phyloP scores from a whole-genome alignment of 2,329 filamentous ascomycete genomes.

The Stagonosporopsis tanaceti region DNA sequence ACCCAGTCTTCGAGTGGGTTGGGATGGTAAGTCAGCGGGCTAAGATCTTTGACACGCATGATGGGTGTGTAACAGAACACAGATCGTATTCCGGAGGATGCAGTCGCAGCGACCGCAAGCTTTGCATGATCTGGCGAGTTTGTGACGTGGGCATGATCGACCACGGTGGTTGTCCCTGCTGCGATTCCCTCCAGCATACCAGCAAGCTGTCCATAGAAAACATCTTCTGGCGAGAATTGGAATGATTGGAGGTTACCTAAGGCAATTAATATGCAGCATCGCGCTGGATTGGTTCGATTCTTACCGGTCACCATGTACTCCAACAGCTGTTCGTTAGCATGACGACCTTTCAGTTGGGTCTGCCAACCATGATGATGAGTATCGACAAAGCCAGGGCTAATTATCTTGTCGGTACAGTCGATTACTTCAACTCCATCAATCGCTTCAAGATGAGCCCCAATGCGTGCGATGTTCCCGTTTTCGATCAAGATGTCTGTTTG shows the following conservation, averaged over 20 bases:
- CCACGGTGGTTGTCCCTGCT: constrained; percentile 61
- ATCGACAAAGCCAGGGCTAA: constrained; percentile 63
- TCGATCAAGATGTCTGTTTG: constrained; percentile 45
- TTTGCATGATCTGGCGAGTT: constrained; percentile 41
- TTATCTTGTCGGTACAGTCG: constrained; percentile 61
- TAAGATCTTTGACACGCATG: constrained; percentile 50
- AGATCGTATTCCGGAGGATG: constrained; percentile 57
- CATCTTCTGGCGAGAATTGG: constrained; percentile 35
- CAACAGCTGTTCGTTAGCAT: constrained; percentile 58
- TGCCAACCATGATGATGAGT: constrained; percentile 63
- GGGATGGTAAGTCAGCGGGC: constrained; percentile 57
- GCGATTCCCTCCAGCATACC: constrained; percentile 62
- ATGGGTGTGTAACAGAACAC: constrained; percentile 53
- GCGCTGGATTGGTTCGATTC: constrained; percentile 19
- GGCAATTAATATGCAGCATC: constrained; percentile 45
- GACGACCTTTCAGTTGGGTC: constrained; percentile 63
- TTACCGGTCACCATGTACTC: constrained; percentile 54
- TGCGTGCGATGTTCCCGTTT: constrained; percentile 46
- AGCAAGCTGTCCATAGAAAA: constrained; percentile 41
- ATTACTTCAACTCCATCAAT: constrained; percentile 51
- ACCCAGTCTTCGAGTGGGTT: constrained; percentile 57
- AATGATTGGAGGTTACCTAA: constrained; percentile 50
- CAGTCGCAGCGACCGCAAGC: constrained; percentile 52
- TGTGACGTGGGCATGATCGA: constrained; percentile 63
- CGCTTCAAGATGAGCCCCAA: constrained; percentile 39